Evolutionary conservation across 2,329 filamentous ascomycete species (phyloP).

Genomic region (Claviceps digitariae): DNA sequence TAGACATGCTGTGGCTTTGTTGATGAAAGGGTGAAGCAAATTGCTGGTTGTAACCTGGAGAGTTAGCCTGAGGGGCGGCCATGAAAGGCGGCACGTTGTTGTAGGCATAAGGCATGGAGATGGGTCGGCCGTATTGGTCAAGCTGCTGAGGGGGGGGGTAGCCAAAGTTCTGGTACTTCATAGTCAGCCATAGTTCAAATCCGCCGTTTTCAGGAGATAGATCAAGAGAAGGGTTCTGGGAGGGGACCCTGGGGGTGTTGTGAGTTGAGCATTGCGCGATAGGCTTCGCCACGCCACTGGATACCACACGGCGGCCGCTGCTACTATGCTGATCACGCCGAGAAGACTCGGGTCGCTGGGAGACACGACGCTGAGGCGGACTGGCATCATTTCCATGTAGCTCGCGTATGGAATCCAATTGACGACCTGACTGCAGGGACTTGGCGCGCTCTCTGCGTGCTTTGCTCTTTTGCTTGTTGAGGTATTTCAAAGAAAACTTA

Average conservation of each 20-base stretch:
- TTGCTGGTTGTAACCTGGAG: slow-evolving; percentile 36
- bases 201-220: slow-evolving; percentile 55
- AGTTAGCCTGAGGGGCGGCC: slow-evolving; percentile 28
- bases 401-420: slow-evolving; percentile 24
- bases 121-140: slow-evolving; percentile 25
- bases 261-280: slow-evolving; percentile 3
- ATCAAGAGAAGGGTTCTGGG: slow-evolving; percentile 30
- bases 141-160: slow-evolving; percentile 34
- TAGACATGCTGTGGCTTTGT: slow-evolving; percentile 62
- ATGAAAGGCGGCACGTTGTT: slow-evolving; percentile 38
- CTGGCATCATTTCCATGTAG: slow-evolving; percentile 19
- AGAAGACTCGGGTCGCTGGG: slow-evolving; percentile 30
- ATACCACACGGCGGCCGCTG: slow-evolving; percentile 10
- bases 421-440: slow-evolving; percentile 26
- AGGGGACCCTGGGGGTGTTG: neutral
- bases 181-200: slow-evolving; percentile 62
- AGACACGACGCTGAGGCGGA: slow-evolving; percentile 27
- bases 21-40: slow-evolving; percentile 29
- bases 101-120: slow-evolving; percentile 29
- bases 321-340: slow-evolving; percentile 15
- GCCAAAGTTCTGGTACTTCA: slow-evolving; percentile 51
- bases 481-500: slow-evolving; percentile 25
- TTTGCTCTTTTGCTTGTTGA: slow-evolving; percentile 30
- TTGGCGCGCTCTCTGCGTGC: slow-evolving; percentile 33
- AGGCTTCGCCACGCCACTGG: slow-evolving; percentile 7